Evolutionary conservation across 2,329 filamentous ascomycete genomes (phyloP).

Genomic region (Penicillium sp.): DNA sequence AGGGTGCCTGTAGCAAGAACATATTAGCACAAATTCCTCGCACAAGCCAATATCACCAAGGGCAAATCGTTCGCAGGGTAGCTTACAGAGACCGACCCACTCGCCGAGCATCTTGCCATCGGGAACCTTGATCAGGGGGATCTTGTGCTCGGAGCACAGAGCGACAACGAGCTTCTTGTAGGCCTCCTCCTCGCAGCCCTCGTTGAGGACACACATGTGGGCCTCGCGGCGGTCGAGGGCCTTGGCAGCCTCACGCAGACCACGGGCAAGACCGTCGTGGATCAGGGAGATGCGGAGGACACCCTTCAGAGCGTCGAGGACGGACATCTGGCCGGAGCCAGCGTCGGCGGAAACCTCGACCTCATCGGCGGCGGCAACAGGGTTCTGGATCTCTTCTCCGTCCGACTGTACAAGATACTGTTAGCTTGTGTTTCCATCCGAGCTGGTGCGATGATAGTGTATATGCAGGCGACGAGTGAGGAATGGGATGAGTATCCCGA

Average conservation of each 20-base stretch:
- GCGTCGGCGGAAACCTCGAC: conserved; percentile 95
- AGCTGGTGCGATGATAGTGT: neutral
- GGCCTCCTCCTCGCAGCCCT: conserved; percentile 99
- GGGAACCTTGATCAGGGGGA: conserved; percentile 99
- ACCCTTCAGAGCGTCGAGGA: conserved; percentile 97
- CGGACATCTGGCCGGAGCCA: conserved; percentile 79
- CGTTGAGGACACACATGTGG: conserved; percentile 99
- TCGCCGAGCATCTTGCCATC: conserved; percentile 99
- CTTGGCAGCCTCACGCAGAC: conserved; percentile 98
- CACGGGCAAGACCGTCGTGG: conserved; percentile 98
- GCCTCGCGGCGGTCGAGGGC: conserved; percentile 97
- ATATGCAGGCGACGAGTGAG: neutral
- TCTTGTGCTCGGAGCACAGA: conserved; percentile 99
- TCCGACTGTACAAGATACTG: conserved; percentile 71
- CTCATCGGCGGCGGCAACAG: conserved; percentile 74
- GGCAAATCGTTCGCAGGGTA: conserved; percentile 5
- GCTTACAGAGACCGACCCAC: conserved; percentile 99
- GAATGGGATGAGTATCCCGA: neutral
- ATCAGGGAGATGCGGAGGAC: conserved; percentile 98
- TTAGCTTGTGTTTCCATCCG: conserved; percentile 15
- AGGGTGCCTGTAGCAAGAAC: conserved; percentile 72
- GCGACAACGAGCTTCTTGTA: conserved; percentile 99
- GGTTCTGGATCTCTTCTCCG: conserved; percentile 94
- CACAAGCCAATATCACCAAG: neutral
- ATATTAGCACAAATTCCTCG: conserved; percentile 11